Percentiles rank a stretch among this genome's conserved stretches.
phyloP scores from a whole-genome alignment of 306 rosid genomes.

The Prosopis cineraria region DNA sequence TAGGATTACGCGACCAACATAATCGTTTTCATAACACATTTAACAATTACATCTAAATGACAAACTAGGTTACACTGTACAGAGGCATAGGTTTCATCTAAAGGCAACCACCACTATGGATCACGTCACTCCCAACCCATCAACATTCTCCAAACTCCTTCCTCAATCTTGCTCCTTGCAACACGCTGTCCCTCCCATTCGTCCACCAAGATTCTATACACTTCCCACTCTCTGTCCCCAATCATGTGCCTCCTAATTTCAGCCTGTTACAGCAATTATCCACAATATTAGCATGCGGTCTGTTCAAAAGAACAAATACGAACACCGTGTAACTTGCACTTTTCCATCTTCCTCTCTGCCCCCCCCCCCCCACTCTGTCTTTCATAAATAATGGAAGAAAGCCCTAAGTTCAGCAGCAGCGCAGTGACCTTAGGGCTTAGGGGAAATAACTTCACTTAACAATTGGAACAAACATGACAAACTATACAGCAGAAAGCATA shows the following conservation, averaged over 20 bases:
- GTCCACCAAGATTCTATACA: constrained; percentile 85
- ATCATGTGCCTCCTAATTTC: constrained; percentile 75
- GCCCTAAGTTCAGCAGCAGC: neutral
- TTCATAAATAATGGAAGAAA: neutral
- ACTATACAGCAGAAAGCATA: constrained; percentile 23
- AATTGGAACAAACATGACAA: neutral
- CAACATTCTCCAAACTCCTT: constrained; percentile 84
- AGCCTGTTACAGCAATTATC: constrained; percentile 57
- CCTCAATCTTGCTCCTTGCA: constrained; percentile 67
- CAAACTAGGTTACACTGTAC: constrained; percentile 46
- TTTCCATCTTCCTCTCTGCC: neutral
- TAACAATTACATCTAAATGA: constrained; percentile 40
- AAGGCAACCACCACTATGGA: constrained; percentile 5
- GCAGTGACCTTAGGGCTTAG: no score
- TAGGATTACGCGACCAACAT: constrained; percentile 33
- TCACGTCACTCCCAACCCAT: constrained; percentile 86
- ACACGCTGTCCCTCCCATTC: constrained; percentile 67
- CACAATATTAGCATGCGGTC: constrained; percentile 7
- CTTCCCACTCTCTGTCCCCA: constrained; percentile 89
- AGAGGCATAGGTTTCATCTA: constrained; percentile 19
- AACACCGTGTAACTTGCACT: neutral
- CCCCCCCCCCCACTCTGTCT: neutral
- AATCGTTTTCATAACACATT: constrained; percentile 1
- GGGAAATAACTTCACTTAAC: neutral
- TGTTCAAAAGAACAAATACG: neutral